Base-by-base conservation (phyloP, 495 filamentous ascomycete species). In the Tricharina praecox region DNA sequence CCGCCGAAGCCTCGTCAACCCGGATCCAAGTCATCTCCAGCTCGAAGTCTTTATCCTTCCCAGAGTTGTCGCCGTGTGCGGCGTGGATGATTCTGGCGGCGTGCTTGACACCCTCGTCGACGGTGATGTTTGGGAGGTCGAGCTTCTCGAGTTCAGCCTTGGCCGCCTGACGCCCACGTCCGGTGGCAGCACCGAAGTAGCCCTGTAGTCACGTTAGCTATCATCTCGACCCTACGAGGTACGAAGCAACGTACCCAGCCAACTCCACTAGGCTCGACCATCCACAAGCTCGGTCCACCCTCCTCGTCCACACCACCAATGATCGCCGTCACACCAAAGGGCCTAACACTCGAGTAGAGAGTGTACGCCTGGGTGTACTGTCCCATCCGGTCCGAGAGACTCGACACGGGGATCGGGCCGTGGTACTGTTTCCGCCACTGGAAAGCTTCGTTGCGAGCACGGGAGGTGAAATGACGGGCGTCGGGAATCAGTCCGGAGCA, bases 1-100 rank as follows among this genome's bases (percentile, higher is more conserved):
- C 43, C 66, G 88, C 85, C 30, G 86, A 92, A n/a, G 84, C 82
- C 11, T 84, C 85, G 36, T 81, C 75, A 35, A 74, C 56, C 64
- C 83, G 92, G 54, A 96, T 79, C 90, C 90, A 97, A 51, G 82
- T 86, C 90, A 97, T 93, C 70, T 97, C 90, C 26, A 97, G 69
- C 72, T 97, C 92, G 55, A 96, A 96, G 25, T 97, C 92, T 70
- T 96, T 97, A 66, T 97, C 90, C 61, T 78, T 77, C 1, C 30
- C 25, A 63, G 82, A 82, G 72, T 83, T 93, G 60, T 97, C 90
- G 61, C 93, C 86, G 63, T 97, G 90, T 40, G 90, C 85, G 42
- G 93, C 75, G 64, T 93, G 87, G 64, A 97, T 94, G 56, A 97
- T 96, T 35, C 85, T 70, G 47, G 90, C 90, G 16, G 90, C 90